Base-by-base conservation (phyloP, 1,284 basidiomycete genomes). In the Laetiporus sulphureus region DNA sequence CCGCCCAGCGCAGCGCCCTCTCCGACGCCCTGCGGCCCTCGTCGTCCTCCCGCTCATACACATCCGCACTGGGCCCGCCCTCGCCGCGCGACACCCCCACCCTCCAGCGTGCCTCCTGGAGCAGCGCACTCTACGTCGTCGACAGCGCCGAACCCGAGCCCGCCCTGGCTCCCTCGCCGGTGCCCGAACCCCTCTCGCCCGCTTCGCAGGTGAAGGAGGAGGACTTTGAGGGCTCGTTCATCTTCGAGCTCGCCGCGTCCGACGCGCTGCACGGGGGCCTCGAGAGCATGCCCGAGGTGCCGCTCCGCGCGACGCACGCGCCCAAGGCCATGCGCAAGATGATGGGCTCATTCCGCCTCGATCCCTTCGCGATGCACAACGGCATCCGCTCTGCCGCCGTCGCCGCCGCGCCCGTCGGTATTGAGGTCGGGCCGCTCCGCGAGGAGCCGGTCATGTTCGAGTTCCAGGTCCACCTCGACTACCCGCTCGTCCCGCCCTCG, bases 311-410 rank as follows among this genome's bases (percentile, higher is more conserved):
- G 11, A 83, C 79, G 0, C 76, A 83, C 51, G 83, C 82, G 2
- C 69, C 71, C 46, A 67, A 71, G 35, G 69, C 71, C 32, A 84
- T 84, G 83, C 73, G 76, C 38, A 64, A 66, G 39, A 76, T 85
- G 75, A 87, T 87, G 83, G 72, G 73, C 42, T 75, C 79, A 11
- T 84, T 87, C 58, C 72, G 84, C 8, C 70, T 87, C 49, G 79
- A 87, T 56, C 83, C 82, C 0, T 87, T 87, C 51, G 72, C 81
- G 7, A 75, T 82, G 57, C 79, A 84, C 49, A 75, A 71, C 43
- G 71, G 68, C 44, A 64, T 64, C 41, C 48, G 50, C 42, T 48
- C 46, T 34, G 51, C 54, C 13, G 55, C 50, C 6, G 47, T 46
- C 19, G 32, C 32, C 20, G 46, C 50, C 41, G 45, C 48, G 18